Conservation (phyloP, 2,329 filamentous ascomycete genomes). For the Aciculosporium take region DNA sequence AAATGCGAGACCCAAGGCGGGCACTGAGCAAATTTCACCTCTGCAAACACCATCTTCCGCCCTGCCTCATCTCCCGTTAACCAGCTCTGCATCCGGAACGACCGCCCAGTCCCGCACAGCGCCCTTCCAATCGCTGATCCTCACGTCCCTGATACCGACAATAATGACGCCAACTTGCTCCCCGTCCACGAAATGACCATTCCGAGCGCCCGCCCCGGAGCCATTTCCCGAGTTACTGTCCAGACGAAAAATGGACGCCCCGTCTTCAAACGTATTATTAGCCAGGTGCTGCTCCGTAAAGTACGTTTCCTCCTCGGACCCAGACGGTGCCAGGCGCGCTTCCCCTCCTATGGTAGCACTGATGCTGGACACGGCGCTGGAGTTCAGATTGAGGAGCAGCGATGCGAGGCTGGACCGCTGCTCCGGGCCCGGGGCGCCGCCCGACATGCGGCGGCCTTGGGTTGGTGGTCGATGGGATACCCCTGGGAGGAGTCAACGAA, state of each 20-base stretch:
- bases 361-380: slow-evolving; percentile 73
- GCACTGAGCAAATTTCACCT: background rate
- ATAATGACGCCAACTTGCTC: slow-evolving; percentile 79
- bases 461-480: slow-evolving; percentile 82
- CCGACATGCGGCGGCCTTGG: slow-evolving; percentile 41
- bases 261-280: slow-evolving; percentile 75
- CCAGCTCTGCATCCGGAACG: slow-evolving; percentile 18
- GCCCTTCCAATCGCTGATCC: slow-evolving; percentile 94
- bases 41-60: background rate
- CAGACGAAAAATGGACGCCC: slow-evolving; percentile 17
- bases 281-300: slow-evolving; percentile 73
- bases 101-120: slow-evolving; percentile 65
- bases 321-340: slow-evolving; percentile 56
- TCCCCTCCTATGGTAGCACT: slow-evolving; percentile 87
- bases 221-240: slow-evolving; percentile 24
- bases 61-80: slow-evolving; percentile 25
- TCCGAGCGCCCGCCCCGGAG: slow-evolving; percentile 41
- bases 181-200: slow-evolving; percentile 58
- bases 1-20: background rate
- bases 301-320: slow-evolving; percentile 71
- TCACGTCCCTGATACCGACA: slow-evolving; percentile 69
- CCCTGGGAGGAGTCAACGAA: slow-evolving; percentile 31
- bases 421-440: slow-evolving; percentile 49
- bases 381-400: slow-evolving; percentile 82
- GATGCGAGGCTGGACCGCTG: slow-evolving; percentile 63